Base-by-base conservation (phyloP, 2,329 filamentous ascomycete genomes). In the Hymenoscyphus salicellus region DNA sequence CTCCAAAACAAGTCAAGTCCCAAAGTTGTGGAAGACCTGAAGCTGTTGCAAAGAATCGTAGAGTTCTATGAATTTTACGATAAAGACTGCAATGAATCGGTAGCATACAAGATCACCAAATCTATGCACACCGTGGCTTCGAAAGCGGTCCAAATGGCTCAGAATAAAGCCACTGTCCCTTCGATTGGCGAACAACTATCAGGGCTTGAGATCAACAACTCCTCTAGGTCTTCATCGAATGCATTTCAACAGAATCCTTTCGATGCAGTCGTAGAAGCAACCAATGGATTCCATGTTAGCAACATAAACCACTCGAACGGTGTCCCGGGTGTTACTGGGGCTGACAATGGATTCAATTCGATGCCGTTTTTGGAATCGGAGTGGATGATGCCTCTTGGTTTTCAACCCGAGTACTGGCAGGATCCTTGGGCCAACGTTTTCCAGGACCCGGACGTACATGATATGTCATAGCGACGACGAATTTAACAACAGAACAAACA, bases 311-410 rank as follows among this genome's bases (percentile, higher is more conserved):
- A 52, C 20, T 11, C 20, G n/a, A 26, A 41, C 8, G 8, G 32
- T 33, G 10, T 17, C n/a, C 17, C n/a, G 16, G 49, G 30, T 20
- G 32, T 32, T 17, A 20, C 17, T 28, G 52, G 55, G n/a, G 4
- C 17, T 20, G 20, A 28, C 36, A 55, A 30, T 49, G 60, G 57
- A 14, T 23, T 57, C n/a, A 46, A 52, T 26, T 33, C 59, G 26
- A 57, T 64, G 59, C 56, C 55, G 2, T 64, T 41, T 36, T 11
- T 66, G 16, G 62, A 62, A 16, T 60, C 59, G 23, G 65, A 64
- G 33, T 66, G 65, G 65, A 66, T 66, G 60, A 66, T 66, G 65
- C 65, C 62, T 11, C 57, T 66, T 17, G 60, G 62, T 33, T 62
- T 66, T 41, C 65, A 66, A 43, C 59, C 58, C 3, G 62, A 66